These are phyloP conservation scores for Backusella luteola DNA, from an alignment of 192 early-diverging fungal species.

Conservation along the genomic window DNA sequence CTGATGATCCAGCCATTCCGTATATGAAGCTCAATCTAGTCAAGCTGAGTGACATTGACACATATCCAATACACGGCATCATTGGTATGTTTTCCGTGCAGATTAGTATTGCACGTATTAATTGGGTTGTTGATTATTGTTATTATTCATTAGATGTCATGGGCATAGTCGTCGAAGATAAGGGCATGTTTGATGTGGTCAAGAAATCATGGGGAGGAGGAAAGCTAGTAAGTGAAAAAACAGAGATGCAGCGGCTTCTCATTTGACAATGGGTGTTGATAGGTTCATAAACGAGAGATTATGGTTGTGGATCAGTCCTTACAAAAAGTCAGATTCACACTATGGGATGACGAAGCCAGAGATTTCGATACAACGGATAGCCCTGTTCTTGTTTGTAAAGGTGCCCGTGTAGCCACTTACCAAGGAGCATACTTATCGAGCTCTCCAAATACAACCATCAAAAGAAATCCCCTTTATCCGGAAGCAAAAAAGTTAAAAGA, in stretches of 20 bases:
- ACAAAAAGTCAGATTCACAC: conserved; percentile 72
- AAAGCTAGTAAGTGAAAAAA: conserved; percentile 46
- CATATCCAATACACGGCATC: conserved; percentile 64
- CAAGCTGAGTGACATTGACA: conserved; percentile 60
- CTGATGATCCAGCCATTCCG: conserved; percentile 50
- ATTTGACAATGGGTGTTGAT: not conserved
- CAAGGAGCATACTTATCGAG: conserved; percentile 65
- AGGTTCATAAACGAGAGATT: conserved; percentile 83
- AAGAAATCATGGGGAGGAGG: conserved; percentile 44
- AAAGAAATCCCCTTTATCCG: conserved; percentile 71
- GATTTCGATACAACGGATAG: conserved; percentile 46
- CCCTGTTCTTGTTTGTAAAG: conserved; percentile 82
- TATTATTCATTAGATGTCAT: conserved; percentile 65
- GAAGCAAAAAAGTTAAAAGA: conserved; percentile 72
- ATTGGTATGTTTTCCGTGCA: conserved; percentile 45
- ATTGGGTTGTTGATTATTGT: not conserved
- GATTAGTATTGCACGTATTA: not conserved
- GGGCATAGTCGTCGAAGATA: conserved; percentile 66
- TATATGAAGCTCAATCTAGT: conserved; percentile 60
- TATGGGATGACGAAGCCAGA: conserved; percentile 86
- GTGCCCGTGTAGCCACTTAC: conserved; percentile 82
- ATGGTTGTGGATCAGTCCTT: conserved; percentile 73
- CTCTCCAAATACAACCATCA: conserved; percentile 40
- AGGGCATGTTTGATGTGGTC: conserved; percentile 57
- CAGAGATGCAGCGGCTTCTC: no score